Conservation (phyloP, 257 asterid species). For the Penstemon barbatus region DNA sequence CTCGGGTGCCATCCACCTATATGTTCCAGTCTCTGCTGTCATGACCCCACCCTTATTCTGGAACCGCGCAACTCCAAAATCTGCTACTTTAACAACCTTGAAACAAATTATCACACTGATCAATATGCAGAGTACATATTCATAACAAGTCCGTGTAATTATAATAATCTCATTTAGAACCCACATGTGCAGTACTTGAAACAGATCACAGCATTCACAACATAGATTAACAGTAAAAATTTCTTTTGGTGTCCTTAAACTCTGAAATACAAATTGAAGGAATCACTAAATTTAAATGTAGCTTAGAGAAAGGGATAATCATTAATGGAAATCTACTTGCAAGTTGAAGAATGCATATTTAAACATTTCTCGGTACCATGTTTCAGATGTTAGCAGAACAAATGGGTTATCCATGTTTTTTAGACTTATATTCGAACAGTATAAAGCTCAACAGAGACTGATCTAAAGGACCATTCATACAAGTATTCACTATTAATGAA, state of each 20-base stretch:
- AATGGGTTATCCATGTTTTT: background rate
- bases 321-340: background rate
- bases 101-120: conserved; percentile 38
- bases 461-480: background rate
- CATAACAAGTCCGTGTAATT: no score
- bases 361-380: background rate
- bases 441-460: background rate
- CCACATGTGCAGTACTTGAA: background rate
- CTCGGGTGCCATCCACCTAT: conserved; percentile 99
- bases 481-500: background rate
- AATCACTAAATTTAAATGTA: background rate
- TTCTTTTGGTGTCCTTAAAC: no score
- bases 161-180: background rate
- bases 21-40: conserved; percentile 99
- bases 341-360: background rate
- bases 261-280: background rate
- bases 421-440: background rate
- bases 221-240: no score
- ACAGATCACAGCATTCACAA: background rate
- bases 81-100: conserved; percentile 97
- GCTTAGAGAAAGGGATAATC: background rate
- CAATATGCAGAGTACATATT: conserved; percentile 18
- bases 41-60: conserved; percentile 85
- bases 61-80: conserved; percentile 97
- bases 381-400: background rate